Evolutionary conservation across 805 yeast genomes (phyloP).

Genomic region (Candida pseudofarinosa): DNA sequence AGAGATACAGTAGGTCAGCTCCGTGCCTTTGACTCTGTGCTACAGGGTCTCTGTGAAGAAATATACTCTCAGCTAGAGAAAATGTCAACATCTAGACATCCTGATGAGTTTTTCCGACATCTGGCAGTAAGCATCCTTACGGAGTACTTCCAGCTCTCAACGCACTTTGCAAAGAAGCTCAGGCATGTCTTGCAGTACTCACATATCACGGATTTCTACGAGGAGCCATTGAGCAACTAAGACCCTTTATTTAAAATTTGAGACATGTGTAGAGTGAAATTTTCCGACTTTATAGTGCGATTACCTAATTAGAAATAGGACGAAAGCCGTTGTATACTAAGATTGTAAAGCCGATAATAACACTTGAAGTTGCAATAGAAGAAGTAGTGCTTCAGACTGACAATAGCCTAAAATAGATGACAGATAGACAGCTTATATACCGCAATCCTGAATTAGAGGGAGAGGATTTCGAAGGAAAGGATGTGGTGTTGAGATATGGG

Average conservation of each 20-base stretch:
- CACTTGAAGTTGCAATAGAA: no score
- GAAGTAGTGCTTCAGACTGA: no score
- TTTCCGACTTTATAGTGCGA: neutral
- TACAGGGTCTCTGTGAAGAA: neutral
- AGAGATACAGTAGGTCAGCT: neutral
- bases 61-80: neutral
- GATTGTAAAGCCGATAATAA: no score
- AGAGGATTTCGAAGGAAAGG: constrained; percentile 13
- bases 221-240: no score
- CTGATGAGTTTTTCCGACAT: neutral
- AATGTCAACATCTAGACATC: neutral
- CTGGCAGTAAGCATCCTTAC: neutral
- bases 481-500: constrained; percentile 26
- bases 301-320: neutral
- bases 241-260: no score
- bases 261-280: no score
- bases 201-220: neutral
- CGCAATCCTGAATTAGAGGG: constrained; percentile 21
- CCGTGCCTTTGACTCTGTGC: neutral
- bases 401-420: no score
- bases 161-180: neutral
- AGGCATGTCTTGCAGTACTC: neutral
- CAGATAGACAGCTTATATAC: no score
- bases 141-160: neutral
- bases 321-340: neutral